These are phyloP conservation scores for Iris macrosiphon DNA, from an alignment of 106 monocot species.

Conservation along the genomic window DNA sequence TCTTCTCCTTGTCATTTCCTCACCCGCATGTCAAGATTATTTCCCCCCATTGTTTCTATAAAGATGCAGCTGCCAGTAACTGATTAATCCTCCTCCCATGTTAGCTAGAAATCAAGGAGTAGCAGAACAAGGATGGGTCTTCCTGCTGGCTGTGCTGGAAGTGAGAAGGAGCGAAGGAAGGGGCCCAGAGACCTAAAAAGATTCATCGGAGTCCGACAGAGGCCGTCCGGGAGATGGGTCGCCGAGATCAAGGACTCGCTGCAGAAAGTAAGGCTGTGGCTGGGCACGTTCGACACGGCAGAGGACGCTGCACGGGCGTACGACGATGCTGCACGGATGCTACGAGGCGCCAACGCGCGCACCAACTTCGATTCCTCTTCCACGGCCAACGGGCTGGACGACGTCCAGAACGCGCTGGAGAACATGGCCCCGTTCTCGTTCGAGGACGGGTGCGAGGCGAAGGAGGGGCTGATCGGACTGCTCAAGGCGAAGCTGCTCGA, in stretches of 20 bases:
- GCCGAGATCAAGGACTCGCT: constrained; percentile 26
- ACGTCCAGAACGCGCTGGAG: neutral
- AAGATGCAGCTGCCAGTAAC: too few relatives aligned
- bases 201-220: constrained; percentile 17
- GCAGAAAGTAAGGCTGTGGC: constrained; percentile 26
- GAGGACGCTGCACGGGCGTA: constrained; percentile 15
- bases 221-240: constrained; percentile 25
- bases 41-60: too few relatives aligned
- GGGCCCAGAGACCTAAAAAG: constrained; percentile 1
- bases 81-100: too few relatives aligned
- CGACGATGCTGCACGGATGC: constrained; percentile 13
- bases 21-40: too few relatives aligned
- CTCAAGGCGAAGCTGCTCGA: constrained; percentile 19
- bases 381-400: neutral
- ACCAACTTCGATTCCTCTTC: constrained; percentile 12
- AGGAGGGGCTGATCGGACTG: constrained; percentile 13
- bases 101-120: too few relatives aligned
- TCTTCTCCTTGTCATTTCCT: too few relatives aligned
- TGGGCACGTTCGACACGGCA: constrained; percentile 21
- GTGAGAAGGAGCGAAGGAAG: neutral
- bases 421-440: constrained; percentile 18
- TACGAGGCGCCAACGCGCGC: constrained; percentile 14
- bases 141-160: neutral
- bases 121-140: too few relatives aligned
- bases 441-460: constrained; percentile 9